Percentiles rank a stretch among this genome's conserved stretches.
These are phyloP conservation scores for Xylariaceae sp. DNA, from an alignment of 2,329 filamentous ascomycete genomes.

Conservation along the genomic window DNA sequence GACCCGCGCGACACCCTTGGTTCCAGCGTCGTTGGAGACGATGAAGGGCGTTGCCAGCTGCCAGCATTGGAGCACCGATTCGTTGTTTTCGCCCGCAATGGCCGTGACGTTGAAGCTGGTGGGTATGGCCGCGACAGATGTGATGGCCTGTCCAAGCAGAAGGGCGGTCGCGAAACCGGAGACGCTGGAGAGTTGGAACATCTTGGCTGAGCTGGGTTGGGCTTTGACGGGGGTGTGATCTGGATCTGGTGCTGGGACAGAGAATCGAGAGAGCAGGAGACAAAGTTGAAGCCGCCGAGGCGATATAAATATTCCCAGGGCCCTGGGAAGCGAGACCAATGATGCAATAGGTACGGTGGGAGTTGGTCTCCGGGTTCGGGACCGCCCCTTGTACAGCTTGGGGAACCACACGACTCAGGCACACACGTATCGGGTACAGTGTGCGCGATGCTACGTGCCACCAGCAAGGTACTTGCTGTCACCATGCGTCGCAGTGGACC, in stretches of 20 bases:
- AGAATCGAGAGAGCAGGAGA: too few species aligned
- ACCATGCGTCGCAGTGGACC: too few species aligned
- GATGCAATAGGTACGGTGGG: too few species aligned
- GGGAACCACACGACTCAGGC: too few species aligned
- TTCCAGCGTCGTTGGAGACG: constrained; percentile 31
- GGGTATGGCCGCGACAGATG: not conserved
- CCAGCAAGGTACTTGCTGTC: too few species aligned
- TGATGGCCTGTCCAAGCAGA: not conserved
- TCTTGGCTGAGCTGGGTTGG: not conserved
- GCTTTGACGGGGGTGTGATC: not conserved
- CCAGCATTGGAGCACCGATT: constrained; percentile 40
- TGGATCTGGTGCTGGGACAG: not conserved
- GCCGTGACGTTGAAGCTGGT: constrained; percentile 36
- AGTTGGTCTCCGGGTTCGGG: too few species aligned
- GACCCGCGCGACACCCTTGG: constrained; percentile 27
- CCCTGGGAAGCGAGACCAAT: too few species aligned
- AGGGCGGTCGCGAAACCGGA: not conserved
- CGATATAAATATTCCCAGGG: too few species aligned
- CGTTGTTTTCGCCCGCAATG: constrained; percentile 31
- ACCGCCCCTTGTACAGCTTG: too few species aligned
- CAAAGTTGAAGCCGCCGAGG: too few species aligned
- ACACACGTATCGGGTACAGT: too few species aligned
- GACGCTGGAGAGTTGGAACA: not conserved
- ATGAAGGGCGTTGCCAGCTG: constrained; percentile 34
- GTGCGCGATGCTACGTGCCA: too few species aligned